Percentiles rank a stretch among this genome's conserved stretches.
Evolutionary conservation across 495 filamentous ascomycete species (phyloP).

Genomic region (Paragyromitra xinjiangensis): DNA sequence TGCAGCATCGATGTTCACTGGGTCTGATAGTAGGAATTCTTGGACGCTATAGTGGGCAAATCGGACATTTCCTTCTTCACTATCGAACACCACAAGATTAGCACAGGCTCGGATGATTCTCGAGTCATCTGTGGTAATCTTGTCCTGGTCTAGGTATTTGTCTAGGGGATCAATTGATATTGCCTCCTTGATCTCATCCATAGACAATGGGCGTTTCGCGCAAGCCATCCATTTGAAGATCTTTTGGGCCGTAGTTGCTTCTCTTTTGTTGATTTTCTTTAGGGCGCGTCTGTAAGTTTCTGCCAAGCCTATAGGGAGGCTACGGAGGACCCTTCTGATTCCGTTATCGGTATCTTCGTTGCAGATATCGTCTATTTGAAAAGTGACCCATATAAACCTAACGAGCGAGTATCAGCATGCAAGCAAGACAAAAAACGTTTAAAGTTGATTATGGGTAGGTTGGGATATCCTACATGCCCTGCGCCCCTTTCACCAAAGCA

Average conservation of each 20-base stretch:
- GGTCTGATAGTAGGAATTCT: constrained; percentile 33
- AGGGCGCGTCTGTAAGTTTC: constrained; percentile 39
- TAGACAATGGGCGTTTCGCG: constrained; percentile 44
- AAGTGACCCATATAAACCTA: constrained; percentile 58
- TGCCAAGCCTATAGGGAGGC: constrained; percentile 44
- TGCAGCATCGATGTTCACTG: not conserved
- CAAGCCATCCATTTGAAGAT: constrained; percentile 47
- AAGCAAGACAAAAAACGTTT: not conserved
- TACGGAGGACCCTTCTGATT: constrained; percentile 45
- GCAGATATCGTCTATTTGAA: constrained; percentile 55
- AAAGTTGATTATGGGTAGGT: not conserved
- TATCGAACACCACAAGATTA: constrained; percentile 48
- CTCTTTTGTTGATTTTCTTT: constrained; percentile 30
- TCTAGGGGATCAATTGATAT: constrained; percentile 42
- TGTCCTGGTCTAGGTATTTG: constrained; percentile 8
- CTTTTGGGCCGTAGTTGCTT: constrained; percentile 14
- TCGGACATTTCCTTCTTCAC: constrained; percentile 35
- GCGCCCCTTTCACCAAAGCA: constrained; percentile 15
- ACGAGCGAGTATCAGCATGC: not conserved
- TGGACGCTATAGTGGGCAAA: constrained; percentile 49
- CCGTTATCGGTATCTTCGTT: constrained; percentile 47
- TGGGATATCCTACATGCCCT: constrained; percentile 19
- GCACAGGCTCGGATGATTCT: constrained; percentile 41
- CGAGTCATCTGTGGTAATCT: constrained; percentile 28
- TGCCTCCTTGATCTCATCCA: constrained; percentile 50